Conservation (phyloP, 129 eudicot genomes). For the Flaveria brownii region DNA sequence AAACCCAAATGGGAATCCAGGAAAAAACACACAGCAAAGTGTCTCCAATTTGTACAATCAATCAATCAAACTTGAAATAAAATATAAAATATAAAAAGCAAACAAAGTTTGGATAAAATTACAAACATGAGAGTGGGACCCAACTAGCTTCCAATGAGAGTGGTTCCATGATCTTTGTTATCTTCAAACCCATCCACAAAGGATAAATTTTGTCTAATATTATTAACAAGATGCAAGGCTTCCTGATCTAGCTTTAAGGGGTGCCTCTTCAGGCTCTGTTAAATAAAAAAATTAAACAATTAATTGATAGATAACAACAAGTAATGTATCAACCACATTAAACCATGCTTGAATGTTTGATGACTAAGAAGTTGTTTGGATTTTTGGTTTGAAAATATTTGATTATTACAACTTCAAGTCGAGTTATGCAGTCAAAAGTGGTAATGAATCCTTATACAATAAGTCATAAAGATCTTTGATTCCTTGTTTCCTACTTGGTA, state of each 20-base stretch:
- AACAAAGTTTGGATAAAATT: slow-evolving; percentile 29
- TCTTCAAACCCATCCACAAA: slow-evolving; percentile 45
- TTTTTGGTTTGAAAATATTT: background rate
- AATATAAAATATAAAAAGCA: background rate
- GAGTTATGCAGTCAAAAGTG: background rate
- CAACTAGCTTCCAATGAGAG: slow-evolving; percentile 42
- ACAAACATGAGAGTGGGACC: slow-evolving; percentile 33
- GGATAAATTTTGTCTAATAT: slow-evolving; percentile 57
- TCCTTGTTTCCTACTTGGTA: background rate
- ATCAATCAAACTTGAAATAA: slow-evolving; percentile 15
- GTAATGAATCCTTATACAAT: background rate
- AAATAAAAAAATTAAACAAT: too few species aligned
- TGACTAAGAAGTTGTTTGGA: background rate
- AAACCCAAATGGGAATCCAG: slow-evolving; percentile 5
- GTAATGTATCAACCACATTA: background rate
- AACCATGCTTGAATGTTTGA: background rate
- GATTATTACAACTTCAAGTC: background rate
- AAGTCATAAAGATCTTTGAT: background rate
- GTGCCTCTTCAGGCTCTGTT: slow-evolving; percentile 70
- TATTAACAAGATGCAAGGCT: slow-evolving; percentile 58
- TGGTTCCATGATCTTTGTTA: slow-evolving; percentile 62
- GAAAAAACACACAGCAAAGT: slow-evolving; percentile 18
- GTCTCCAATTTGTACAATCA: slow-evolving; percentile 35
- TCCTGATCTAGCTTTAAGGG: slow-evolving; percentile 69
- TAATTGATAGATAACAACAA: too few species aligned